Evolutionary conservation across 129 eudicot species (phyloP), one percentile per base, ranked within the genome.

Genomic region (Escallonia rubra): DNA sequence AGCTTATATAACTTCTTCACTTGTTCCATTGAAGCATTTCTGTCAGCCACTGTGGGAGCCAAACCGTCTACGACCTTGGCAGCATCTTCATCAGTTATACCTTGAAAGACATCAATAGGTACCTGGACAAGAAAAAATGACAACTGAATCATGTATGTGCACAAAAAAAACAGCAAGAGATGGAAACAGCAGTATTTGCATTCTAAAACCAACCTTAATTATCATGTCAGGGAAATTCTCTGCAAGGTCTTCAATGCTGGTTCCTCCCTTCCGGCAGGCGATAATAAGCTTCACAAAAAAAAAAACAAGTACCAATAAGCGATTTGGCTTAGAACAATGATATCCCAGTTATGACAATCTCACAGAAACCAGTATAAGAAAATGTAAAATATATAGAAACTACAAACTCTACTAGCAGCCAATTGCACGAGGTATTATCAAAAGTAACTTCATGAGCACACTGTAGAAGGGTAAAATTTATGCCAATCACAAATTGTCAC

Each of bases 211-310:
- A 61, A 86, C 98, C 95, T 92, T 92, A 63, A 92, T 81, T 64
- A 92, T 89, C 96, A 88, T 82, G 68, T 89, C 98, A 56, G 98
- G 98, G 69, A 71, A 90, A 73, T 92, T 83, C 70, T 92, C 98
- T 6, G 98, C 98, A 75, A 92, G 96, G 86, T 92, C 98, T 82
- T 92, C 98, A 64, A 92, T 92, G 75, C 98, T 92, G 59, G 98
- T 92, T 74, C 98, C 98, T 66, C 98, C 98, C 76, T 92, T 85
- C 63, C 82, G 67, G 68, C 98, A 92, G 10, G 98, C 90, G 66
- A 92, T 89, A 57, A 92, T 92, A 74, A 92, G 81, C 98, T 92
- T 83, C 71, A 79, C 23, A 63, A 65, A 41, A 63, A 45, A 11
- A 64, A 14, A 65, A 23, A 23, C 34, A 23, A 1, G 34, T 54